Conservation (phyloP, 2,329 filamentous ascomycete genomes). For the Cladophialophora carrionii region DNA sequence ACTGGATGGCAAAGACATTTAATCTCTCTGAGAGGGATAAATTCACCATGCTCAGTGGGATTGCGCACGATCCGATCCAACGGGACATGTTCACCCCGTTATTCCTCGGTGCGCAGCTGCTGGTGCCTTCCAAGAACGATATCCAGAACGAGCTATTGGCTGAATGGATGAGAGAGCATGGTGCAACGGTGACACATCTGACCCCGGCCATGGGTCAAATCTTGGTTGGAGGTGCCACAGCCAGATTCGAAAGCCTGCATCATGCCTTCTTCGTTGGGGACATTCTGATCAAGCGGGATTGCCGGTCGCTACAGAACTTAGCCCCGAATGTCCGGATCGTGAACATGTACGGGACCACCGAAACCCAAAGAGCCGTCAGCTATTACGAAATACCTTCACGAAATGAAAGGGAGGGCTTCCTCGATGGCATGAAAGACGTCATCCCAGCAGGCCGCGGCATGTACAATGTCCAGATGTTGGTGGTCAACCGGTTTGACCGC, state of each 20-base stretch:
- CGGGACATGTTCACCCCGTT: conserved; percentile 87
- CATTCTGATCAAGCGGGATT: conserved; percentile 82
- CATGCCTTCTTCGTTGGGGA: conserved; percentile 91
- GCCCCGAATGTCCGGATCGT: conserved; percentile 75
- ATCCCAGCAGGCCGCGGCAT: conserved; percentile 86
- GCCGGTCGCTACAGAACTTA: conserved; percentile 72
- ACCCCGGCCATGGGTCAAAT: conserved; percentile 98
- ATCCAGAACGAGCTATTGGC: conserved; percentile 84
- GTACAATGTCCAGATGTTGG: conserved; percentile 82
- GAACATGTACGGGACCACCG: conserved; percentile 88
- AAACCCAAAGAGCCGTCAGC: conserved; percentile 78
- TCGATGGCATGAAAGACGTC: conserved; percentile 70
- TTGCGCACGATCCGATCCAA: conserved; percentile 65
- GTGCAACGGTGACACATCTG: conserved; percentile 79
- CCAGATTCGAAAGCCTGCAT: conserved; percentile 75
- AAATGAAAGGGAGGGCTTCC: conserved; percentile 64
- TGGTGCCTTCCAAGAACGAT: conserved; percentile 78
- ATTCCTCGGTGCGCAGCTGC: conserved; percentile 77
- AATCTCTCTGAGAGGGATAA: conserved; percentile 69
- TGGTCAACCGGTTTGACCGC: conserved; percentile 71
- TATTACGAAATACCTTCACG: conserved; percentile 77
- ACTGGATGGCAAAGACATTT: conserved; percentile 90
- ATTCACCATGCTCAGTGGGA: conserved; percentile 84
- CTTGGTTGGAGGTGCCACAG: conserved; percentile 78
- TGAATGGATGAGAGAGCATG: conserved; percentile 81